A percentile compares a stretch with the other conserved stretches of the same genome.
phyloP scores from a whole-genome alignment of 2,329 filamentous ascomycete species.

The Seiridium cupressi region DNA sequence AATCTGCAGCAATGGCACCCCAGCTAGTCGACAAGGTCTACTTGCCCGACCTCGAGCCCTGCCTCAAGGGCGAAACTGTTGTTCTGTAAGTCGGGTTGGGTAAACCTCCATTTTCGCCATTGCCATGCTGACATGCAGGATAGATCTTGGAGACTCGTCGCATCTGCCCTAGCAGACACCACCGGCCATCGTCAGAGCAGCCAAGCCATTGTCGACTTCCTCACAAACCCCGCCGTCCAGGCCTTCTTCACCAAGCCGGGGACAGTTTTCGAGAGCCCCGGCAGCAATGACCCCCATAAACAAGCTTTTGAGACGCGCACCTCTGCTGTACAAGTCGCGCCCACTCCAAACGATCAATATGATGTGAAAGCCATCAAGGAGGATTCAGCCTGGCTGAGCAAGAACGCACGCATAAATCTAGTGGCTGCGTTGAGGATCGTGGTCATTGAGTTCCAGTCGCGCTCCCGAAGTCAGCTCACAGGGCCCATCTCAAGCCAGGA shows the following conservation, averaged over 20 bases:
- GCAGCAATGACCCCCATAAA: conserved; percentile 57
- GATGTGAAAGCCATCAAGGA: conserved; percentile 78
- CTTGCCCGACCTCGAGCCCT: conserved; percentile 82
- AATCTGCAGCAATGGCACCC: conserved; percentile 63
- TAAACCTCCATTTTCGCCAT: conserved; percentile 8
- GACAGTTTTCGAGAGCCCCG: conserved; percentile 58
- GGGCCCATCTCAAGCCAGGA: conserved; percentile 76
- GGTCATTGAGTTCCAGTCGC: conserved; percentile 79
- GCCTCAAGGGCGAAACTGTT: conserved; percentile 75
- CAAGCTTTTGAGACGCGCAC: conserved; percentile 79
- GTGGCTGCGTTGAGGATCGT: conserved; percentile 77
- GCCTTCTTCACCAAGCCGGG: conserved; percentile 67
- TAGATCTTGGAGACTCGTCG: conserved; percentile 63
- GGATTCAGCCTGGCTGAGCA: conserved; percentile 83
- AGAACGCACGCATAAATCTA: conserved; percentile 75
- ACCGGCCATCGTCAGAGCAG: conserved; percentile 54
- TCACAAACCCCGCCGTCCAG: conserved; percentile 67
- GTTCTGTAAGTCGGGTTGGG: conserved; percentile 64
- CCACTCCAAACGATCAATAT: conserved; percentile 63
- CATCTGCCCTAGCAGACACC: conserved; percentile 54
- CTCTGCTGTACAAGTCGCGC: conserved; percentile 79
- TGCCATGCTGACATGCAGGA: conserved; percentile 11
- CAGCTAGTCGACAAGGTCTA: conserved; percentile 68
- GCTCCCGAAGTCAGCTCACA: conserved; percentile 70
- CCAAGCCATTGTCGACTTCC: conserved; percentile 62